Conservation (phyloP, 306 rosid genomes). For the Cucumis cinereus region DNA sequence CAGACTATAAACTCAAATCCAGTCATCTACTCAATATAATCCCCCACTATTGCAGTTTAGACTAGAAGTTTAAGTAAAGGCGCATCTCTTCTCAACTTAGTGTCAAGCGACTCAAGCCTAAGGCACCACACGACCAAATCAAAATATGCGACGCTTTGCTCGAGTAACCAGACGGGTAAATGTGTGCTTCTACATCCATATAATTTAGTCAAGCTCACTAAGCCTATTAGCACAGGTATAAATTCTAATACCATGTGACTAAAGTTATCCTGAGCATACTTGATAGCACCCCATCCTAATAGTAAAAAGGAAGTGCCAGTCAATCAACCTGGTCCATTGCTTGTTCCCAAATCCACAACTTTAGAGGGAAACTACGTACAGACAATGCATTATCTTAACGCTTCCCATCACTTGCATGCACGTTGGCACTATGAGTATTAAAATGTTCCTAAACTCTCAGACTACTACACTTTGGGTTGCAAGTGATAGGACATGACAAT, state of each 20-base stretch:
- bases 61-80: neutral
- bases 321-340: neutral
- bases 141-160: too few species aligned
- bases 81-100: neutral
- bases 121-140: neutral
- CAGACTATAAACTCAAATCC: neutral
- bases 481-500: neutral
- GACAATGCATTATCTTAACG: neutral
- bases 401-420: neutral
- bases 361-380: neutral
- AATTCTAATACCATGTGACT: neutral
- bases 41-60: neutral
- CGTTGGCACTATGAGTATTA: neutral
- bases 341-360: neutral
- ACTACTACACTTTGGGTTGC: neutral
- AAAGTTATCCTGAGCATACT: neutral
- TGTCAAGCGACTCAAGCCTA: neutral
- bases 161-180: neutral
- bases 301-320: neutral
- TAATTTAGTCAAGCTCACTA: neutral
- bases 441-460: neutral
- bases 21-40: neutral
- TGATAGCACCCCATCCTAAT: neutral
- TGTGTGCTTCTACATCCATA: neutral
- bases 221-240: neutral